A percentile compares a stretch with the other conserved stretches of the same genome.
These are phyloP conservation scores for Tulasnella sp. DNA, from an alignment of 768 basidiomycete genomes.

Conservation along the genomic window DNA sequence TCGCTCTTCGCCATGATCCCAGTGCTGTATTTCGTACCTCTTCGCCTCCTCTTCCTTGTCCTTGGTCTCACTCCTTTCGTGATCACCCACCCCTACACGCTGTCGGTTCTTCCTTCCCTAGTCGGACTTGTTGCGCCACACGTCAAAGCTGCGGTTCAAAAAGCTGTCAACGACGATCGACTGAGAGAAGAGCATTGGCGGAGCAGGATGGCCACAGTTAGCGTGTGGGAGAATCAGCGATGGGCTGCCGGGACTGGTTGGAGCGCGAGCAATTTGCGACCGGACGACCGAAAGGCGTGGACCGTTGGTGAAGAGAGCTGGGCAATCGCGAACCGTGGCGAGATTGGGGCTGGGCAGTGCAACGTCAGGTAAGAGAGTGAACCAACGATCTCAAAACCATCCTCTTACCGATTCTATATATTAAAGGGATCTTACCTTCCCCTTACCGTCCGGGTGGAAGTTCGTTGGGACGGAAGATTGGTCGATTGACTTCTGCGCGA, in stretches of 20 bases:
- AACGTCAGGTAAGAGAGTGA: conserved; percentile 59
- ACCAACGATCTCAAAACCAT: conserved; percentile 12
- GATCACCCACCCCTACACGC: conserved; percentile 51
- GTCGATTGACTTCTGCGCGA: conserved; percentile 59
- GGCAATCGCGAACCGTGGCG: not conserved
- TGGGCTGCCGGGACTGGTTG: conserved; percentile 40
- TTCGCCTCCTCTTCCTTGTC: conserved; percentile 51
- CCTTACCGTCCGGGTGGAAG: conserved; percentile 67
- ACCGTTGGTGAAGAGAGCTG: conserved; percentile 50
- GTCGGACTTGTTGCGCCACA: conserved; percentile 33
- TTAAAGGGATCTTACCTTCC: conserved; percentile 74
- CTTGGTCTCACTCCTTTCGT: conserved; percentile 52
- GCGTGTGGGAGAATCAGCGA: conserved; percentile 79
- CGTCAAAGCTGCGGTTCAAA: conserved; percentile 36
- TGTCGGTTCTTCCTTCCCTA: conserved; percentile 38
- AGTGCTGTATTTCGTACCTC: conserved; percentile 39
- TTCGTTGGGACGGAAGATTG: conserved; percentile 77
- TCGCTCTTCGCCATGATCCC: conserved; percentile 42
- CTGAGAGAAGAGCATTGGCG: conserved; percentile 63
- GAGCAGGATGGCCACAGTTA: conserved; percentile 61
- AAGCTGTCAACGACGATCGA: conserved; percentile 59
- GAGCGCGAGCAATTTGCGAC: conserved; percentile 40
- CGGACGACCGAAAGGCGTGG: conserved; percentile 68
- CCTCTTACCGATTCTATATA: conserved; percentile 36
- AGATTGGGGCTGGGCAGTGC: conserved; percentile 35